Percentiles rank a stretch among this genome's conserved stretches.
These are phyloP conservation scores for Eurotiales sp. DNA, from an alignment of 2,329 filamentous ascomycete genomes.

Conservation along the genomic window DNA sequence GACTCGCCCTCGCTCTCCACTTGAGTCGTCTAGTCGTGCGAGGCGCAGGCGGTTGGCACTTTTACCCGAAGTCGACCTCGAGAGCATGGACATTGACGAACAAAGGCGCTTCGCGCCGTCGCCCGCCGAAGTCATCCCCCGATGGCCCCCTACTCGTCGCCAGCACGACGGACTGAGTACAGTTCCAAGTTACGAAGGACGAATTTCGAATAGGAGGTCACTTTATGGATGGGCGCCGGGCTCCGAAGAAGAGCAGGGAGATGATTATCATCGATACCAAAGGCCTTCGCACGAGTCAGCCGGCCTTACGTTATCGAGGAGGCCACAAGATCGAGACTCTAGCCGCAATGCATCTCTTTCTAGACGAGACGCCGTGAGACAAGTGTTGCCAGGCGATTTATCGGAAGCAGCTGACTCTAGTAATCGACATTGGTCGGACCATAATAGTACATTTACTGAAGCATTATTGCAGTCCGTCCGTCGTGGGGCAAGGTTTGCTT, in stretches of 20 bases:
- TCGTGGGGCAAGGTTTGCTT: slow-evolving; percentile 34
- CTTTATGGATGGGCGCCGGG: slow-evolving; percentile 61
- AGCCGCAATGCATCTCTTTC: slow-evolving; percentile 20
- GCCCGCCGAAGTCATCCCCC: slow-evolving; percentile 39
- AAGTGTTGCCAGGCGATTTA: slow-evolving; percentile 22
- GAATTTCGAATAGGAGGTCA: slow-evolving; percentile 50
- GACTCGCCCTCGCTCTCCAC: slow-evolving; percentile 29
- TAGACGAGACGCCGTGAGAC: slow-evolving; percentile 22
- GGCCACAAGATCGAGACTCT: slow-evolving; percentile 19
- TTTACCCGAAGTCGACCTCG: slow-evolving; percentile 25
- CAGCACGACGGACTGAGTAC: slow-evolving; percentile 42
- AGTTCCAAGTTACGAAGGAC: slow-evolving; percentile 52
- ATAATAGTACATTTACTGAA: slow-evolving; percentile 23
- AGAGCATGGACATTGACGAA: slow-evolving; percentile 37
- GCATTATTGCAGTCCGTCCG: slow-evolving; percentile 39
- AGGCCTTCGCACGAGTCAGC: slow-evolving; percentile 15
- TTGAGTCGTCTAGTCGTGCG: slow-evolving; percentile 28
- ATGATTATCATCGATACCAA: slow-evolving; percentile 2
- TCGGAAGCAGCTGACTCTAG: slow-evolving; percentile 21
- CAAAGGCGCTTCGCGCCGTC: slow-evolving; percentile 25
- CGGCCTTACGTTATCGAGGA: slow-evolving; percentile 27
- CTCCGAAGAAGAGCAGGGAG: slow-evolving; percentile 29
- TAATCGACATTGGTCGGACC: slow-evolving; percentile 19
- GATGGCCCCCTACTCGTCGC: slow-evolving; percentile 34
- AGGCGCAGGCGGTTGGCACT: slow-evolving; percentile 30